Evolutionary conservation across 441 rosid species (phyloP), one percentile per base, ranked within the genome.

Genomic region (Gossypium armourianum): DNA sequence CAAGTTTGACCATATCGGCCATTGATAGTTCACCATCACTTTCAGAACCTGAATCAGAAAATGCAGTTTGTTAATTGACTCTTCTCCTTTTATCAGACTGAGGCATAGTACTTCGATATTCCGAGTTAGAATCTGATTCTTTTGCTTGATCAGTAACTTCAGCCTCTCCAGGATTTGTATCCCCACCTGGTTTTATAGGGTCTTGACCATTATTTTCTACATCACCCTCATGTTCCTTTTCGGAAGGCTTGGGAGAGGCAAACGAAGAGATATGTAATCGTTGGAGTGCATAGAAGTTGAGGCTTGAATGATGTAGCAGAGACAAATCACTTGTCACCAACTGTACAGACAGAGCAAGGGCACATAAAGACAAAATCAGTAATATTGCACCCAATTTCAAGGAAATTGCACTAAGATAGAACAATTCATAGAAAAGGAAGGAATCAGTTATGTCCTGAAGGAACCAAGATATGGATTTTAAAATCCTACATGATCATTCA

Each of bases 1-100:
- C 79, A 79, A 91, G 90, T 77, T 86, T 86, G 73, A 80, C 86
- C 87, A 88, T 79, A 71, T 91, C 96, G 1, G 83, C 93, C 78
- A 45, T 77, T 2, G 96, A 86, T 36, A 88, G 77, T 36, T 89
- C 91, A 29, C 19, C 80, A 50, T 81, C 92, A 49, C 70, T 76
- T 70, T 90, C 89, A 0, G 77, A 72, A 72, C 83, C 91, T 80
- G 84, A 83, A 79, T 78, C 77, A 66, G 83, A 83, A 83, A 86
- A 82, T 0, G 74, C 78, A 82, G 70, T 55, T 76, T 49, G 74
- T 83, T 87, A 79, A 83, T 68, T 6, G 79, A 71, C 71, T 74
- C 76, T 74, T 62, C 78, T 75, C 78, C 85, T 60, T 73, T 83
- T 57, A 21, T 10, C 49, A 64, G 82, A 75, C 56, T 4, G 55